Conservation (phyloP, 108 stramenopile species). For the Hondaea fermentalgiana region DNA sequence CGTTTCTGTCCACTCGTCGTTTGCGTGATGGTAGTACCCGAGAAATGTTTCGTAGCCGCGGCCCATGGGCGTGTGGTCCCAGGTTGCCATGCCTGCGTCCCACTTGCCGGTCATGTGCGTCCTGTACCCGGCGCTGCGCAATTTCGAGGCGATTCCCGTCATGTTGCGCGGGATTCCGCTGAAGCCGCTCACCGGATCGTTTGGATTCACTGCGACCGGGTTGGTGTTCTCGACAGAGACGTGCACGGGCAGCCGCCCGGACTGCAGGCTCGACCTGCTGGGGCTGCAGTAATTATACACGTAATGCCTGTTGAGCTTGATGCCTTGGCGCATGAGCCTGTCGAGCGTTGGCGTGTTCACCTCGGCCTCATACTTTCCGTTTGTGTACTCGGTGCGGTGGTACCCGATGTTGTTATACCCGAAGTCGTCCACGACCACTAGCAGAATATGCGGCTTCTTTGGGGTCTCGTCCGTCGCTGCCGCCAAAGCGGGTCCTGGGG, state of each 20-base stretch:
- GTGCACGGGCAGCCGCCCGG: conserved; percentile 37
- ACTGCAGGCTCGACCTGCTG: conserved; percentile 27
- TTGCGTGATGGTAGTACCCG: conserved; percentile 31
- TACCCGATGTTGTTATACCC: conserved; percentile 42
- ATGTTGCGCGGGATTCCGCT: conserved; percentile 37
- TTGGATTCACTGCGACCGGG: conserved; percentile 19
- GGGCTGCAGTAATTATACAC: conserved; percentile 37
- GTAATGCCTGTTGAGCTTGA: conserved; percentile 40
- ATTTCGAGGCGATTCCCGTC: conserved; percentile 30
- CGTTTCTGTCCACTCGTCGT: conserved; percentile 34
- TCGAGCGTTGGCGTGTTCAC: conserved; percentile 35
- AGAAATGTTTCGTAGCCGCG: conserved; percentile 41
- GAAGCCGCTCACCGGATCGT: conserved; percentile 21
- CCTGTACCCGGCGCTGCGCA: conserved; percentile 18
- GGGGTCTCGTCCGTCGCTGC: background rate
- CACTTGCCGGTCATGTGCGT: conserved; percentile 42
- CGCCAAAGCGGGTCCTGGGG: background rate
- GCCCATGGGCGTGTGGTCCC: conserved; percentile 35
- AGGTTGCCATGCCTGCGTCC: conserved; percentile 52
- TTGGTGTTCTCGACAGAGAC: conserved; percentile 27
- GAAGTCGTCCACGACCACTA: conserved; percentile 39
- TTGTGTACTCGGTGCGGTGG: background rate
- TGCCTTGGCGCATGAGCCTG: conserved; percentile 23
- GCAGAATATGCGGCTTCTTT: conserved; percentile 34
- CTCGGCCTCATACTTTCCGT: background rate